Conservation (phyloP, 371 early-diverging fungal genomes). For the Dichotomocladium elegans region DNA sequence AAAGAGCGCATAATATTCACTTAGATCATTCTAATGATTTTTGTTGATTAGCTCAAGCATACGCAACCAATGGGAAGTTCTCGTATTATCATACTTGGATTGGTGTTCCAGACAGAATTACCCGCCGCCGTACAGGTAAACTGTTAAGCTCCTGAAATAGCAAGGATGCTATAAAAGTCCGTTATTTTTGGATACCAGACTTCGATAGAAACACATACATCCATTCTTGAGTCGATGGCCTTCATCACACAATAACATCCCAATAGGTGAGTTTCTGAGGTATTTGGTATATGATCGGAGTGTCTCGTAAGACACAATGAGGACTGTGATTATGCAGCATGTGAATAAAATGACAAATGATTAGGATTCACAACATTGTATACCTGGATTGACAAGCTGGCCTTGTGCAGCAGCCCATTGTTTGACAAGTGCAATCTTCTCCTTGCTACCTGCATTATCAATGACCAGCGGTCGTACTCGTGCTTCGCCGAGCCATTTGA, state of each 20-base stretch:
- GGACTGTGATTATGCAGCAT: too few species aligned
- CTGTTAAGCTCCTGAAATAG: slow-evolving; percentile 85
- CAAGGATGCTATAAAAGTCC: slow-evolving; percentile 54
- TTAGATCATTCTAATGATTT: slow-evolving; percentile 84
- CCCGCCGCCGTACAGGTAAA: slow-evolving; percentile 80
- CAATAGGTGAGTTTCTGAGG: slow-evolving; percentile 78
- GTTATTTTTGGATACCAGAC: background rate
- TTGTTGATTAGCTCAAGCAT: too few species aligned
- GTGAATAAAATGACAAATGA: background rate
- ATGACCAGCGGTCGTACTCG: slow-evolving; percentile 79
- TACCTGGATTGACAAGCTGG: slow-evolving; percentile 77
- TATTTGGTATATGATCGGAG: slow-evolving; percentile 77
- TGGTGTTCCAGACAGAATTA: slow-evolving; percentile 97
- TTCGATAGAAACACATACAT: slow-evolving; percentile 15
- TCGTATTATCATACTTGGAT: slow-evolving; percentile 91
- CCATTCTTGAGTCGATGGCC: slow-evolving; percentile 97
- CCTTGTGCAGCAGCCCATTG: slow-evolving; percentile 84
- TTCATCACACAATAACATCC: slow-evolving; percentile 95
- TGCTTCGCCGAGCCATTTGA: slow-evolving; percentile 90
- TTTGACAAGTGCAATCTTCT: slow-evolving; percentile 74
- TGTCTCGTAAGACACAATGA: slow-evolving; percentile 95
- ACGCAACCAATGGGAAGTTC: too few species aligned
- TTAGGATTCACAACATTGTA: background rate
- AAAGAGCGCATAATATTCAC: slow-evolving; percentile 92
- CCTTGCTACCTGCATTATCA: slow-evolving; percentile 86